phyloP scores from a whole-genome alignment of 2,329 filamentous ascomycete species.

The Penicillium sp. region DNA sequence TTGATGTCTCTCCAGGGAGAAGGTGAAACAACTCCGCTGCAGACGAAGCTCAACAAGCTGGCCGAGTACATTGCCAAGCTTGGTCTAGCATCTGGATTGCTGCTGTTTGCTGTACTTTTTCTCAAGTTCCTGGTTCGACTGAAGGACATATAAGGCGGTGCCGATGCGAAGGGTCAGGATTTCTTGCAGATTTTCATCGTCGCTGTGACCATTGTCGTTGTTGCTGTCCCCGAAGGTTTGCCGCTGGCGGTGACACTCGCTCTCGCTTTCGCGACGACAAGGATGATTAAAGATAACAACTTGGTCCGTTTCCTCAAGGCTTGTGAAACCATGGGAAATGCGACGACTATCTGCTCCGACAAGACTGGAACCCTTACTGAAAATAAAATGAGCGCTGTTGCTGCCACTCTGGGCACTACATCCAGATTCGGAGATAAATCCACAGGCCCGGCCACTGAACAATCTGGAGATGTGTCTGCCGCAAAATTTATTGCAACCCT shows the following conservation, averaged over 20 bases:
- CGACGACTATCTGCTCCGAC: slow-evolving; percentile 64
- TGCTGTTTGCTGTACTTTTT: slow-evolving; percentile 76
- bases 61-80: slow-evolving; percentile 80
- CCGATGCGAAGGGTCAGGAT: slow-evolving; percentile 55
- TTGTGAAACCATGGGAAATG: slow-evolving; percentile 65
- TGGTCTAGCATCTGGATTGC: slow-evolving; percentile 67
- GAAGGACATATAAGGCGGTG: slow-evolving; percentile 46
- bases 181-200: slow-evolving; percentile 61
- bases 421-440: slow-evolving; percentile 46
- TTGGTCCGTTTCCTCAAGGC: slow-evolving; percentile 60
- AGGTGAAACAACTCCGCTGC: slow-evolving; percentile 74
- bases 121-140: slow-evolving; percentile 73
- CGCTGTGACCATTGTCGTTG: slow-evolving; percentile 60
- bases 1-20: slow-evolving; percentile 77
- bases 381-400: slow-evolving; percentile 63
- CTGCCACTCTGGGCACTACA: slow-evolving; percentile 54
- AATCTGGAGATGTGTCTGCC: slow-evolving; percentile 51
- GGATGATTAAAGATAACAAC: slow-evolving; percentile 65
- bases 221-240: slow-evolving; percentile 61
- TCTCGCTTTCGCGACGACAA: slow-evolving; percentile 62
- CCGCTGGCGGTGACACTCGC: slow-evolving; percentile 63
- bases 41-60: slow-evolving; percentile 73
- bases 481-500: slow-evolving; percentile 56
- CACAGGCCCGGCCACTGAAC: slow-evolving; percentile 23
- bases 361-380: slow-evolving; percentile 67